Base-by-base conservation (phyloP, 495 filamentous ascomycete genomes). In the Lichina pygmaea region DNA sequence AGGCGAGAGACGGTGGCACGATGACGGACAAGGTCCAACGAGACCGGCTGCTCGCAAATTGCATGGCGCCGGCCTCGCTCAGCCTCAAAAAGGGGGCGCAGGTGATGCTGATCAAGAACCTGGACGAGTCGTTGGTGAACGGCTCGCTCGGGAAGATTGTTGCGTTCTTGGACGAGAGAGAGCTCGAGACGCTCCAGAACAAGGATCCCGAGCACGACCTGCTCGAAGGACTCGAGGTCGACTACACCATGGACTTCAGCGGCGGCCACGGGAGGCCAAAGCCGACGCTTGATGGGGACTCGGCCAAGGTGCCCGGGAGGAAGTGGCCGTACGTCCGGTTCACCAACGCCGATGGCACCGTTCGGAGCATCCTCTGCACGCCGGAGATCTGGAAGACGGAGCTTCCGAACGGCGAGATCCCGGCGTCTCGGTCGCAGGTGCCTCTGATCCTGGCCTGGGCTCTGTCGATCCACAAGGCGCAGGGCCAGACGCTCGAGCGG, bases 41-140 rank as follows among this genome's bases (percentile, higher is more conserved):
- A 32, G 81, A 86, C 11, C 86, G 73, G 57, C 60, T 95, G 1
- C 65, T 97, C 0, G 53, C 70, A 2, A 91, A 81, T 55, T 93
- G 89, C 72, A 94, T 97, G 83, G 86, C 86, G 0, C 84, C 89
- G 5, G 67, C 67, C 32, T 50, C 54, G 0, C 70, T 95, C 13
- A 68, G 76, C 41, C 64, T 97, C 40, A 95, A 93, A 59, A 81
- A 86, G 52, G 83, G 83, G 13, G 77, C 85, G 0, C 91, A 95
- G 55, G 91, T 97, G 31, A 95, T 97, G 89, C 61, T 97, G n/a
- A 93, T 95, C 67, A 97, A 97, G 55, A 97, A 97, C 54, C 75
- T 93, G 64, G 89, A 97, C 57, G 86, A 93, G 3, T 71, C 67
- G 0, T 71, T 95, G 2, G 89, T 95, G 47, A 97, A 97, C 51